Percentiles rank a stretch among this genome's conserved stretches.
Evolutionary conservation across 257 asterid genomes (phyloP).

Genomic region (Asclepias syriaca): DNA sequence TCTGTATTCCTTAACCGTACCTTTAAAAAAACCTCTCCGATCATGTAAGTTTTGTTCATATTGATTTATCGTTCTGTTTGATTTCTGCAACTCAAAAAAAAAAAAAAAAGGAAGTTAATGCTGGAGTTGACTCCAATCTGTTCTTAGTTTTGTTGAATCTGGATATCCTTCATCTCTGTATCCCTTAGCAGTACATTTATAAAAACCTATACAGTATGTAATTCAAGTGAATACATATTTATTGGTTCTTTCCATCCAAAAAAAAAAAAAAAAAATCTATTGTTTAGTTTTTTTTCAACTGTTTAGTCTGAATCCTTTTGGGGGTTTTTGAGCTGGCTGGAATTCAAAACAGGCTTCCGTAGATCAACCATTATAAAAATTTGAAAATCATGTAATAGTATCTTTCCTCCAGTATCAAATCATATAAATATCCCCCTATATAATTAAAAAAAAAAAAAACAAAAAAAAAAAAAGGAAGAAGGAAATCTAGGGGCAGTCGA

Average conservation of each 20-base stretch:
- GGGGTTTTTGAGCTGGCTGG: slow-evolving; percentile 32
- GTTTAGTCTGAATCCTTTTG: slow-evolving; percentile 3
- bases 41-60: background rate
- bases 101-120: background rate
- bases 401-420: background rate
- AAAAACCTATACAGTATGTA: slow-evolving; percentile 61
- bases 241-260: background rate
- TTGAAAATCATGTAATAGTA: slow-evolving; percentile 27
- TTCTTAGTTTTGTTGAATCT: slow-evolving; percentile 21
- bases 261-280: slow-evolving; percentile 22
- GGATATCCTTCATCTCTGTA: slow-evolving; percentile 31
- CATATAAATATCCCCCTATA: no score
- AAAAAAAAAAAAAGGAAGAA: background rate
- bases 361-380: slow-evolving; percentile 39
- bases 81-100: background rate
- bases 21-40: slow-evolving; percentile 1
- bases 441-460: background rate
- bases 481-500: background rate
- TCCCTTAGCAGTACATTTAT: slow-evolving; percentile 51
- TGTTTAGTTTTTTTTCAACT: background rate
- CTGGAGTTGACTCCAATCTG: background rate
- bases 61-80: background rate
- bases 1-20: background rate
- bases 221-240: slow-evolving; percentile 15
- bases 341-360: slow-evolving; percentile 33